Evolutionary conservation across 441 rosid genomes (phyloP).

Genomic region (Melastoma candidum): DNA sequence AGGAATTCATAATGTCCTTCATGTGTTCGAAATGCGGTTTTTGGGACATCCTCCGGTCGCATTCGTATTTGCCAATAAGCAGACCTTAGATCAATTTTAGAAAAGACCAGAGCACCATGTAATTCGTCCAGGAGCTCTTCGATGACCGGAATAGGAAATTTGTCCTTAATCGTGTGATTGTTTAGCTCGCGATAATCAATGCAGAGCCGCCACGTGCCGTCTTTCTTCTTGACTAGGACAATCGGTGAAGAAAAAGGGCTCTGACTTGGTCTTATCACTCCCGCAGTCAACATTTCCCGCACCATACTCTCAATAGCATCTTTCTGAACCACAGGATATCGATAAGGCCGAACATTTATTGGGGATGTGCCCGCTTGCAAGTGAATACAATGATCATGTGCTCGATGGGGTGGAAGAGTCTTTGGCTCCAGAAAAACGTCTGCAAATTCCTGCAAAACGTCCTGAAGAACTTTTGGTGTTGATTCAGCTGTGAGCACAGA

Average conservation of each 20-base stretch:
- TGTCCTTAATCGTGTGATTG: neutral
- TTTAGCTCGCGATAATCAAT: neutral
- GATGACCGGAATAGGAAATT: neutral
- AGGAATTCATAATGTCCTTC: neutral
- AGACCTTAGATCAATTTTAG: neutral
- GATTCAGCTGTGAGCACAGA: no score
- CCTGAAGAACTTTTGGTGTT: no score
- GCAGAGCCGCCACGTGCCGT: neutral
- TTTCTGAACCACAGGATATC: no score
- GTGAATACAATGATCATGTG: no score
- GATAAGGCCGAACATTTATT: no score
- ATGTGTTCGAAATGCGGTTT: neutral
- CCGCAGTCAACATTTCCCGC: neutral
- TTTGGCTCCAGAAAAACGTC: no score
- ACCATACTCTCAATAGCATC: no score
- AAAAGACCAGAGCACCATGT: neutral
- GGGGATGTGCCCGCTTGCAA: no score
- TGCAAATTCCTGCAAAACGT: no score
- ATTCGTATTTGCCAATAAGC: neutral
- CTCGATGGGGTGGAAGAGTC: no score
- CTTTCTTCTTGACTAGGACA: constrained; percentile 3
- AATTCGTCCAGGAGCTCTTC: neutral
- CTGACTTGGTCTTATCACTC: neutral
- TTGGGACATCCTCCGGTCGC: neutral
- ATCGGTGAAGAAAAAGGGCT: neutral